Conservation (phyloP, 371 early-diverging fungal genomes). For the Sporodiniella umbellata region DNA sequence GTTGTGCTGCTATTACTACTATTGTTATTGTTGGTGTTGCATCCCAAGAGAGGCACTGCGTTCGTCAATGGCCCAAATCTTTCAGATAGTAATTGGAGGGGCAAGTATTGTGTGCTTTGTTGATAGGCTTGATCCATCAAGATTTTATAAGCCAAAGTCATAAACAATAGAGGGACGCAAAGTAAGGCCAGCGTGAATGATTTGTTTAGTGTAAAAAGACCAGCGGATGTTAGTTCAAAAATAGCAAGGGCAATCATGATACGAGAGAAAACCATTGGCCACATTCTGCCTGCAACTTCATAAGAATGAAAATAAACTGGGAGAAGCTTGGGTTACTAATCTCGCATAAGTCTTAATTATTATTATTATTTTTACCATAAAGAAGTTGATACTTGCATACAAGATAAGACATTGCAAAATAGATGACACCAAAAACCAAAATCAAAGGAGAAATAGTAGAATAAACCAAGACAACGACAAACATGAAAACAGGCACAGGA, state of each 20-base stretch:
- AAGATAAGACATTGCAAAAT: slow-evolving; percentile 68
- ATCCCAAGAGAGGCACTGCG: background rate
- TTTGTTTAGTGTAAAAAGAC: slow-evolving; percentile 64
- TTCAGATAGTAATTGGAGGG: slow-evolving; percentile 41
- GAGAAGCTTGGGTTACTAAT: background rate
- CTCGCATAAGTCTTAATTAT: background rate
- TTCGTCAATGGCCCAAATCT: slow-evolving; percentile 38
- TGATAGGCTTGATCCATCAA: slow-evolving; percentile 57
- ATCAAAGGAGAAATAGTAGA: slow-evolving; percentile 82
- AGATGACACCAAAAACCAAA: slow-evolving; percentile 71
- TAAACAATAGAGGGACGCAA: slow-evolving; percentile 45
- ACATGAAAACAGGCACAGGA: slow-evolving; percentile 70
- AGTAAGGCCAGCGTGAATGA: slow-evolving; percentile 46
- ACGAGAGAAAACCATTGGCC: slow-evolving; percentile 71
- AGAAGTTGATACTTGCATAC: slow-evolving; percentile 74
- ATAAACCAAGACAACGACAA: slow-evolving; percentile 74
- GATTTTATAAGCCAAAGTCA: slow-evolving; percentile 54
- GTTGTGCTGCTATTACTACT: no score
- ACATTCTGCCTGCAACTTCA: slow-evolving; percentile 76
- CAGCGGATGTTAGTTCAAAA: slow-evolving; percentile 78
- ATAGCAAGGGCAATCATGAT: slow-evolving; percentile 70
- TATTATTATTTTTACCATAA: slow-evolving; percentile 65
- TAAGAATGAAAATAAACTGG: slow-evolving; percentile 73
- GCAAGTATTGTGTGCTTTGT: slow-evolving; percentile 49
- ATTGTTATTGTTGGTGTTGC: no score